Evolutionary conservation across 148 eudicot species (phyloP), one percentile per base, ranked within the genome.

Genomic region (Fagopyrum tataricum): DNA sequence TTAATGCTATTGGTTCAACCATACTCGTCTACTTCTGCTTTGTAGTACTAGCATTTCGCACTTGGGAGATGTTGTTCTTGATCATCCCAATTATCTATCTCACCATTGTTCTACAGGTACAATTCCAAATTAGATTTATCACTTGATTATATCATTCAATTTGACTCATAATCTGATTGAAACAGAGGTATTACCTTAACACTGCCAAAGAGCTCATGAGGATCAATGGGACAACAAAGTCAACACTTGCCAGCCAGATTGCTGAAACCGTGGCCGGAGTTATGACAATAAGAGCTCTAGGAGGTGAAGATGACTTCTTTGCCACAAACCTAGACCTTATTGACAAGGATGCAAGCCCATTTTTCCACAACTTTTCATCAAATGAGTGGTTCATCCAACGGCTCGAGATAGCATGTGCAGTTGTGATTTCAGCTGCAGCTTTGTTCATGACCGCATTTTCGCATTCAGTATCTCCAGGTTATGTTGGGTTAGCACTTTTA

Each of bases 131-230:
- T 2, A 44, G 44, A 18, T 17, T 52, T 4, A 23, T 21, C 61
- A 55, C 9, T 55, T 58, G 3, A 1, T 26, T 26, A 26, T 26
- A 26, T 26, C 2, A 26, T 26, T 26, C 31, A n/a, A 26, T 26
- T 26, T 26, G 31, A 26, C 31, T 26, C 31, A 31, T 31, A n/a
- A 4, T 31, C 26, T 64, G 4, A 64, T 31, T 26, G 13, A 26
- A 39, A 17, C 78, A 83, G 83, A 70, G 55, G 42, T 78, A 67
- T 71, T 84, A 76, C 74, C 52, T 73, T 58, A 70, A 76, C n/a
- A 73, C 82, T 73, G 78, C 80, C 40, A 83, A 83, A 61, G 84
- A 80, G 76, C 55, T 83, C 66, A 83, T 83, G 79, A 55, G 86
- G 41, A 74, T 83, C 47, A 67, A 83, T 71, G 83, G 86, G 53